These are phyloP conservation scores for Lactifluus pinguis DNA, from an alignment of 768 basidiomycete genomes.

Conservation along the genomic window DNA sequence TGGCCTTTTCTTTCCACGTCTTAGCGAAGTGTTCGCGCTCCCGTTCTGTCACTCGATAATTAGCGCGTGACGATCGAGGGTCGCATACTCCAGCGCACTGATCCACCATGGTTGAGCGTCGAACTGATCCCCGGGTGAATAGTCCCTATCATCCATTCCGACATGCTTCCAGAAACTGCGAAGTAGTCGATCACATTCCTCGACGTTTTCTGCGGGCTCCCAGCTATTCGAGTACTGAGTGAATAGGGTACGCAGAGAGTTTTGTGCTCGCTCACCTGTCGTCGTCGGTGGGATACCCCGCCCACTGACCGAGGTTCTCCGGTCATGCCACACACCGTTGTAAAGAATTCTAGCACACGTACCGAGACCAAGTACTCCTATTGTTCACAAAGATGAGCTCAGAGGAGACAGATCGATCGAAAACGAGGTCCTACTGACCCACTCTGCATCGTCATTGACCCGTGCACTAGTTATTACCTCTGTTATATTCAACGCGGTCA, in stretches of 20 bases:
- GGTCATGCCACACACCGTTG: background rate
- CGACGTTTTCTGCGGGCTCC: constrained; percentile 58
- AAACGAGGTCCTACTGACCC: constrained; percentile 35
- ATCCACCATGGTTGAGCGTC: constrained; percentile 49
- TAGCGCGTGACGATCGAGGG: background rate
- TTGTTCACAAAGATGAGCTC: background rate
- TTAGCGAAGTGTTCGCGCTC: constrained; percentile 32
- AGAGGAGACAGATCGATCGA: background rate
- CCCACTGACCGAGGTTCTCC: constrained; percentile 44
- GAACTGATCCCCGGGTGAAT: constrained; percentile 37
- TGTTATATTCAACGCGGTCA: constrained; percentile 21
- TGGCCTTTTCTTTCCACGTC: background rate
- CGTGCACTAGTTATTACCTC: constrained; percentile 57
- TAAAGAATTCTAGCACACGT: background rate
- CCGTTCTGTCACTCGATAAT: constrained; percentile 24
- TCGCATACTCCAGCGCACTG: constrained; percentile 27
- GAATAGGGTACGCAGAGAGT: background rate
- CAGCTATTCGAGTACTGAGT: constrained; percentile 38
- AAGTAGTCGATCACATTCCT: constrained; percentile 47
- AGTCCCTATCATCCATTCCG: constrained; percentile 49
- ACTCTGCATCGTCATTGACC: constrained; percentile 39
- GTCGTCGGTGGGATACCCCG: constrained; percentile 44
- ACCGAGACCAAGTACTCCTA: constrained; percentile 70
- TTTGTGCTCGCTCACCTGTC: constrained; percentile 38
- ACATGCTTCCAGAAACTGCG: constrained; percentile 49